Evolutionary conservation across 768 basidiomycete species (phyloP), one percentile per base, ranked within the genome.

Genomic region (Pisolithus marmoratus): DNA sequence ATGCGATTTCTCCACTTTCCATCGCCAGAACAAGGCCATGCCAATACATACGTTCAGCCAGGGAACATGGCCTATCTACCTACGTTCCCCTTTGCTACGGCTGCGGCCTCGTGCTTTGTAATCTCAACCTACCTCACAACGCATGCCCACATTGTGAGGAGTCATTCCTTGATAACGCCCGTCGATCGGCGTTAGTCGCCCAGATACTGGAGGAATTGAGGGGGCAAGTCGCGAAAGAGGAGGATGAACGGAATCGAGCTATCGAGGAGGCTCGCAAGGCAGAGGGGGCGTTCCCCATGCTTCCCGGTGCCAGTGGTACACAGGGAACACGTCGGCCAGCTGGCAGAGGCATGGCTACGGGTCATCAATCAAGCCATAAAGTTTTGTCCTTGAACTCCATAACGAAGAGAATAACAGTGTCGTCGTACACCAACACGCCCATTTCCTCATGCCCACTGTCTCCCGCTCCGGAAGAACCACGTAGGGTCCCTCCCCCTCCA

Each of bases 41-140:
- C 37, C 38, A 9, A 2, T 27, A 29, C 45, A 40, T 29, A 51
- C 8, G 26, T 40, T 23, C 57, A 86, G 85, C 84, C 2, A 71
- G 81, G 44, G 66, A 70, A 20, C 85, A 88, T 51, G 51, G 65
- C 1, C 67, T 88, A n/a, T 87, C 85, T 4, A 49, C 64, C 17
- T 78, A 84, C 60, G 74, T 72, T 1, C 71, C 79, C 2, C 70
- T 84, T 29, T 88, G 85, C 56, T 70, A 58, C 4, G 56, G 63
- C 0, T 88, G 85, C 54, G 85, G 82, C 17, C 69, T 88, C 20
- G 72, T 85, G n/a, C 66, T 87, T 4, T 88, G 85, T 60, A 58
- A 63, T 1, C 53, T 84, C 49, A 84, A 86, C 54, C 70, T 65
- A 1, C 83, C 85, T 2, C 60, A 78, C 49, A 68, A 73, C 47